Percentiles rank a stretch among this genome's conserved stretches.
Evolutionary conservation across 2,329 filamentous ascomycete species (phyloP).

Genomic region (Fusarium foetens): DNA sequence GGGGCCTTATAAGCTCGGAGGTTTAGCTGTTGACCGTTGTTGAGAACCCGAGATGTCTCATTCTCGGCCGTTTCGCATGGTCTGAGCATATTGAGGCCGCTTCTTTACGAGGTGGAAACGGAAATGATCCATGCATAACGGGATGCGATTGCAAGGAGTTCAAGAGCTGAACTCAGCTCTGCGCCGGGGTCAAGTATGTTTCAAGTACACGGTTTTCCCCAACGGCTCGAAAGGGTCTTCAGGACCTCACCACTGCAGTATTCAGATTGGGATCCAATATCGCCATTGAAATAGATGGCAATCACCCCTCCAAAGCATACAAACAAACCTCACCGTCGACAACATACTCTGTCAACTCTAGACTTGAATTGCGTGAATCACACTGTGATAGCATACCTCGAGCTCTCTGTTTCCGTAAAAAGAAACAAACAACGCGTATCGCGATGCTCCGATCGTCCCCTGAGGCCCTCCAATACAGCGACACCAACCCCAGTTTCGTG

Average conservation of each 20-base stretch:
- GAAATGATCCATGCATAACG: slow-evolving; percentile 3
- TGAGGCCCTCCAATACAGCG: slow-evolving; percentile 12
- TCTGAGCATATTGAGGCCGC: background rate
- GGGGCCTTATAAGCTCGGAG: background rate
- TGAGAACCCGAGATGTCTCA: background rate
- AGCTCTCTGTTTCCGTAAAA: background rate
- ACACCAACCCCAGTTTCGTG: background rate
- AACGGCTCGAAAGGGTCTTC: background rate
- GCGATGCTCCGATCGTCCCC: background rate
- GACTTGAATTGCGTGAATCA: fast-evolving
- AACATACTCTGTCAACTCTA: fast-evolving
- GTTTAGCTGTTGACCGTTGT: background rate
- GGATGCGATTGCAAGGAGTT: background rate
- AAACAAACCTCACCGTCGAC: too few species aligned
- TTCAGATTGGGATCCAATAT: background rate
- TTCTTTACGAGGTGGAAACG: slow-evolving; percentile 26
- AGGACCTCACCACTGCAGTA: background rate
- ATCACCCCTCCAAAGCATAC: background rate
- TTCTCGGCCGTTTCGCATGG: background rate
- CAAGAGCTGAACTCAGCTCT: background rate
- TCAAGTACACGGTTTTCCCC: fast-evolving
- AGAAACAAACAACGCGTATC: background rate
- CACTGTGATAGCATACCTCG: fast-evolving
- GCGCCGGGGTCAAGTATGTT: background rate
- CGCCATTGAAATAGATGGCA: background rate